phyloP scores from a whole-genome alignment of 2,329 filamentous ascomycete genomes.

The Cadophora malorum region DNA sequence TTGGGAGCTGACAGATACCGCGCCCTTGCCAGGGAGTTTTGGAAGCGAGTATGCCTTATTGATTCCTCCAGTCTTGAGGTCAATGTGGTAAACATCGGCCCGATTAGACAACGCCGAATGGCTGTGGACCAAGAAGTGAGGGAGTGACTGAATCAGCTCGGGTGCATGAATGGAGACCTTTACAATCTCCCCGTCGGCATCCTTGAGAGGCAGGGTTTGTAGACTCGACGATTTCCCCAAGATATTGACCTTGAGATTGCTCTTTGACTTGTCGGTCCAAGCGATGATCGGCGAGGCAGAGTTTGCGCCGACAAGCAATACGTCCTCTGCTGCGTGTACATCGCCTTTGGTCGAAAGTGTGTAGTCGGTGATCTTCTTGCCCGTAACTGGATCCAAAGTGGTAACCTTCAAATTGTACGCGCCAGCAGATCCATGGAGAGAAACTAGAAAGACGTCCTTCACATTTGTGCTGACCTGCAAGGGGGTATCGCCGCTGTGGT shows the following conservation, averaged over 20 bases:
- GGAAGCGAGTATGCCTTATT: constrained; percentile 84
- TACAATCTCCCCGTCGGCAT: constrained; percentile 58
- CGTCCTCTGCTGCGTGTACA: constrained; percentile 66
- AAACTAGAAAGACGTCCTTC: constrained; percentile 76
- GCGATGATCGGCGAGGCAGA: constrained; percentile 76
- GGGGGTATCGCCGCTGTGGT: constrained; percentile 71
- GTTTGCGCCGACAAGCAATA: constrained; percentile 78
- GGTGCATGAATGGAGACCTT: constrained; percentile 74
- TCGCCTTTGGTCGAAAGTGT: constrained; percentile 77
- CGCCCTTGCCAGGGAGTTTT: constrained; percentile 70
- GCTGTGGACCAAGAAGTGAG: constrained; percentile 87
- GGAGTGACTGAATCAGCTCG: constrained; percentile 70
- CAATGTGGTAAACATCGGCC: constrained; percentile 85
- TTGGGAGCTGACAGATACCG: constrained; percentile 79
- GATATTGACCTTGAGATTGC: constrained; percentile 74
- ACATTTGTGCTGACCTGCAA: constrained; percentile 76
- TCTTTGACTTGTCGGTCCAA: constrained; percentile 70
- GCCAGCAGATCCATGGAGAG: constrained; percentile 71
- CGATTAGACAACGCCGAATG: constrained; percentile 74
- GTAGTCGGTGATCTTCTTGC: constrained; percentile 74
- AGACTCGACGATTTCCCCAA: constrained; percentile 62
- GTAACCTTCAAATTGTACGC: constrained; percentile 80
- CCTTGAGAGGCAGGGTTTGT: constrained; percentile 59
- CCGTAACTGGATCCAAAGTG: constrained; percentile 74
- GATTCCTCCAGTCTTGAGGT: constrained; percentile 71